Base-by-base conservation (phyloP, 2,329 filamentous ascomycete species). In the Cladobotryum protrusum region DNA sequence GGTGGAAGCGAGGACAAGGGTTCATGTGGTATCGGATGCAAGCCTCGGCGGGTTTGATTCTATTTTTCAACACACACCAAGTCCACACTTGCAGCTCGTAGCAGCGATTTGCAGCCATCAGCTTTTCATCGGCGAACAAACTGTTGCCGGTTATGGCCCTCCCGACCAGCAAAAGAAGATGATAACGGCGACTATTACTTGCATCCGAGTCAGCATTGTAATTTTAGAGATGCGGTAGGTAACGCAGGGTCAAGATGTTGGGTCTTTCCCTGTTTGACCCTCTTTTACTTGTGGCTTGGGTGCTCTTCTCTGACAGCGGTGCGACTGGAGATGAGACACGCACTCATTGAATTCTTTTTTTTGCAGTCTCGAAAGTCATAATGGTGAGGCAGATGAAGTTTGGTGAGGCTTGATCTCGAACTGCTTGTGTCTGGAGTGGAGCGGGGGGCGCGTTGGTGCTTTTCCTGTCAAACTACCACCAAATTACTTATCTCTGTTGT, bases 371-470 rank as follows among this genome's bases (percentile, higher is more conserved):
- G 35, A 18, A 42, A 20, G n/a, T 17, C 40, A 32, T 15, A 19
- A 45, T 49, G 39, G 36, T 49, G 48, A 49, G 41, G 48, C 49
- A 51, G 39, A 36, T 19, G 12, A 45, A n/a, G 49, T 51, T 47
- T 51, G 49, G 45, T 32, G 43, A 45, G n/a, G 14, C 24, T 45
- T n/a, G 24, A 45, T 15, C 43, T 45, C 43, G 29, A 45, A 45
- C 49, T 45, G 17, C 37, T 47, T 42, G 45, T 40, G 43, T 43
- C 48, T 20, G 20, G 43, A 42, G 20, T n/a, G n/a, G 24, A 29
- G 24, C 24, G 43, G 5, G 37, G 36, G 39, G n/a, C 39, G 14
- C 12, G 35, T 37, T 5, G 35, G 35, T 18, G 35, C 14, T 37
- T 37, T n/a, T 7, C 24, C n/a, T n/a, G n/a, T n/a, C n/a, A n/a